Base-by-base conservation (phyloP, 2,329 filamentous ascomycete genomes). In the Colletotrichum filicis region DNA sequence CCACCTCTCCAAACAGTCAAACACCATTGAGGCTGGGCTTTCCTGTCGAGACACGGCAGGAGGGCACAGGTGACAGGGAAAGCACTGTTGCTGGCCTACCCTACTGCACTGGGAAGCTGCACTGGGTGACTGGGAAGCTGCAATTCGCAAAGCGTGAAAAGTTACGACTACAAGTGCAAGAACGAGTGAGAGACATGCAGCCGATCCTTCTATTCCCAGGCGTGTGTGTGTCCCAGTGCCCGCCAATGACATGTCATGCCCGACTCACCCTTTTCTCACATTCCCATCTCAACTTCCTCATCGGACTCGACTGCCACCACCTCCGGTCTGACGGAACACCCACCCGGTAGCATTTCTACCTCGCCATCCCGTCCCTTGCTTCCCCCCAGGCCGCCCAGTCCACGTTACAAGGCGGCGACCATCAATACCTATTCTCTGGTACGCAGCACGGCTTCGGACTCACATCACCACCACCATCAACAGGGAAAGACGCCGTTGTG, bases 301-400 rank as follows among this genome's bases (percentile, higher is more conserved):
- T 30, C n/a, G 22, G n/a, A 16, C 24, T 16, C 22, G 9, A 9
- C 12, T 16, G 26, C n/a, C 56, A 30, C 62, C 30, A 30, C 63
- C 30, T 42, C 53, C 68, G 30, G 46, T 56, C 55, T 49, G 19
- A 16, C 56, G 56, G 66, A 69, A 49, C 46, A 46, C 26, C 26
- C 59, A 65, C 35, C 66, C 59, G 60, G 60, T 37, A 49, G 35
- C 56, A n/a, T 19, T 56, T 56, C 53, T 30, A 56, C 28, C 28
- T 56, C 42, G 42, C 42, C 42, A 22, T 49, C 42, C 42, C 42
- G 42, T 49, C 42, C 42, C 42, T 49, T 49, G 42, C 42, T 49
- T 22, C 42, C 42, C 42, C 42, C 42, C 42, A 49, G 19, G 42
- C 19, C 42, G 42, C 42, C 42, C 42, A 49, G 19, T 49, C 42